Evolutionary conservation across 768 basidiomycete genomes (phyloP), one percentile per base, ranked within the genome.

Genomic region (Candolleomyces aberdarensis): DNA sequence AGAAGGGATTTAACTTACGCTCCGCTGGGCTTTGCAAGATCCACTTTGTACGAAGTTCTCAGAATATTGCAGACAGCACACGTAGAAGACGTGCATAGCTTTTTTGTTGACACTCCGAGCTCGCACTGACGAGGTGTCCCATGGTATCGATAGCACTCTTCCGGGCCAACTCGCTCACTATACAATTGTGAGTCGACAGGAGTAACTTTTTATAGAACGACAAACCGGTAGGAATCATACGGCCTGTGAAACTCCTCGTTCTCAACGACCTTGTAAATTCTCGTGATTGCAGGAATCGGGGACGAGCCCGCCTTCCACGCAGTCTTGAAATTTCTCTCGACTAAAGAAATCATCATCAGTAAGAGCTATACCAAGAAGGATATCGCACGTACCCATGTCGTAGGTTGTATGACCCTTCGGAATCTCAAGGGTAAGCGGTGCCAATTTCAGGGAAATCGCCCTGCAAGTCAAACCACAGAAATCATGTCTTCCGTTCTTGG

Each of bases 131-230:
- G 56, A 39, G 58, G 63, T 1, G 73, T 74, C 20, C 73, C 73
- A 47, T 74, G 73, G 58, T 71, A 74, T 2, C 72, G 65, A 58
- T 72, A 74, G 10, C 66, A 66, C 60, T 73, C 72, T 17, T 71
- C 72, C 11, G 36, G 36, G 4, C 71, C 70, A 1, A 69, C 59
- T 15, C 29, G 59, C 62, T 65, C 65, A 53, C 70, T 70, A 29
- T 22, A 46, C 60, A 22, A 14, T 13, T 20, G 58, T 31, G 7
- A 51, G 26, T 17, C 10, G 13, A 5, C 9, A 3, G 26, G 47
- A n/a, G 13, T 32, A 9, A 53, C n/a, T 4, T n/a, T 3, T 1
- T 32, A 14, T 15, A 36, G 19, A 40, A 14, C 8, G 5, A 43
- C 64, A 3, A 41, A 67, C 66, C 58, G 59, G 47, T 65, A 65